Evolutionary conservation across 1,284 basidiomycete genomes (phyloP), one percentile per base, ranked within the genome.

Genomic region (Ustilago curta): DNA sequence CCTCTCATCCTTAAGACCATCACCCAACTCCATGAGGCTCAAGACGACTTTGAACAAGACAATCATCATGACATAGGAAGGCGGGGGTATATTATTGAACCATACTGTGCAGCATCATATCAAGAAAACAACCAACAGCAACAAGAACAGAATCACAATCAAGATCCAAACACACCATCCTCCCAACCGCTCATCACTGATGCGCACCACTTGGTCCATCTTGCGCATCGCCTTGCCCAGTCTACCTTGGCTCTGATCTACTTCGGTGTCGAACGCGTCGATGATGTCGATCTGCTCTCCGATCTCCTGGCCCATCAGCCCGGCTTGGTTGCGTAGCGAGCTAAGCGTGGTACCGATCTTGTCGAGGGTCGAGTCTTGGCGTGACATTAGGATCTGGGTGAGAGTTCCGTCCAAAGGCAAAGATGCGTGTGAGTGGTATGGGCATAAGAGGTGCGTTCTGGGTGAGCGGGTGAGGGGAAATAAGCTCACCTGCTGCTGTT

Each of bases 91-190:
- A 39, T 40, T 47, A 25, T 16, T 37, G 44, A 47, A 18, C 27
- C 8, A 18, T 19, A 31, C 29, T 2, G n/a, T 5, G 4, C 23
- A 23, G 42, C 21, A 45, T 68, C 59, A 77, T 71, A 78, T 76
- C 59, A 78, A 59, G 49, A 78, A 61, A 25, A 71, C 76, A 16
- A 78, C 61, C 45, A 78, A 45, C 23, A 78, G 48, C 32, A 78
- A 47, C 39, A 78, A 53, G 43, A 78, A 72, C 51, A 78, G 55
- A n/a, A 71, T 58, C 44, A 77, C 70, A 23, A 84, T 72, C 53
- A 84, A 65, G 19, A 84, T 70, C 83, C 83, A 84, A 5, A 83
- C 81, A 55, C 82, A 83, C 83, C 83, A 84, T 7, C 83, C 83
- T 9, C 80, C 78, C 32, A 82, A 53, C n/a, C 80, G 59, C 43